Evolutionary conservation across 805 yeast species (phyloP), one percentile per base, ranked within the genome.

Genomic region (Komagataella pseudopastoris): DNA sequence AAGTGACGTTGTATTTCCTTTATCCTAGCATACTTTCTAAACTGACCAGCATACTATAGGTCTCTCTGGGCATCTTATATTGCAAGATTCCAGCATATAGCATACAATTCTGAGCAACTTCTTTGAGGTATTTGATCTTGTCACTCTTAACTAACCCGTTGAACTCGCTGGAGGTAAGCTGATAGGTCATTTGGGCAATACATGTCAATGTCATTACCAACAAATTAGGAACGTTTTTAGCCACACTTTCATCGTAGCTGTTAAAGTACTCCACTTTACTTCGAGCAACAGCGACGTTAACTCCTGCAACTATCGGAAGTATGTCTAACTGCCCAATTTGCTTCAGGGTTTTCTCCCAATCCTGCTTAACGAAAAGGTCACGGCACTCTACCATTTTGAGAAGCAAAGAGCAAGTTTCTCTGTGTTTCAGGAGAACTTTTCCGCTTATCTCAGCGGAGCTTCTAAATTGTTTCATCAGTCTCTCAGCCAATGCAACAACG

Each of bases 41-140:
- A 55, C 75, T 78, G 36, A 85, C 80, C 60, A 86, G 69, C 46
- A 80, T 74, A 57, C 86, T 80, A 63, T 85, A 88, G 0, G 88
- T 82, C 59, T 88, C 95, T 53, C 84, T 68, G 6, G 96, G 95
- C 95, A 90, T 88, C 63, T 85, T 83, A 67, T 86, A 89, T 67
- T 88, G 95, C 44, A 90, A 83, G 82, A 91, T 85, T 54, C 97
- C 98, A 6, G 97, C 96, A 64, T 85, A 91, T 3, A 90, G 80
- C 89, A 90, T 88, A 65, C 96, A 85, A 65, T 88, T 88, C 64
- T 81, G 84, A 2, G 96, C 88, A 56, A 84, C 73, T 55, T 75
- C 75, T 50, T 72, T 72, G 60, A 88, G 68, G 46, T 78, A 76
- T 3, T 65, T 70, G 18, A 76, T 66, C 61, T 82, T 85, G 52